phyloP scores from a whole-genome alignment of 805 yeast species.

The Cyberlindnera sargentensis region DNA sequence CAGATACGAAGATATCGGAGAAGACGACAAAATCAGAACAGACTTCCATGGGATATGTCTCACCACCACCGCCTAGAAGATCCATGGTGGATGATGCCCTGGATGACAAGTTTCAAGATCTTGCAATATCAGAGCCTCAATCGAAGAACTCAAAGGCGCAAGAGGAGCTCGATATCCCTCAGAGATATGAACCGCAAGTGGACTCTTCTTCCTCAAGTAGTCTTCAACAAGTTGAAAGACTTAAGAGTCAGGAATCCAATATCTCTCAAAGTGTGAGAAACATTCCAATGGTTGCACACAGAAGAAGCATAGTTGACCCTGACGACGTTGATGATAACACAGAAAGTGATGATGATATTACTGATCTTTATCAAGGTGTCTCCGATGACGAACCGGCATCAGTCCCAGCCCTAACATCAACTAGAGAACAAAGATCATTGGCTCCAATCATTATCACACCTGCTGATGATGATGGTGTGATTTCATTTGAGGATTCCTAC shows the following conservation, averaged over 20 bases:
- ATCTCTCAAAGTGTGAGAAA: constrained; percentile 14
- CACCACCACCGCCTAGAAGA: not conserved
- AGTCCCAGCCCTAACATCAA: not conserved
- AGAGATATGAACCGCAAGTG: constrained; percentile 1
- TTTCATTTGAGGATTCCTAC: constrained; percentile 16
- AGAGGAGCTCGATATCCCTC: constrained; percentile 4
- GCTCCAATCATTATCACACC: constrained; percentile 1
- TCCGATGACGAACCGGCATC: not conserved
- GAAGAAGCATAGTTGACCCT: constrained; percentile 22
- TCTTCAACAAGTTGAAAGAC: not conserved
- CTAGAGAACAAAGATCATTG: not conserved
- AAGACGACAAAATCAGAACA: not conserved
- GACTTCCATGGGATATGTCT: too few relatives aligned
- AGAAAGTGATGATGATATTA: constrained; percentile 25
- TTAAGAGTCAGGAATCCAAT: not conserved
- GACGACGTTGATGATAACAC: constrained; percentile 21
- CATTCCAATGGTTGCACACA: constrained; percentile 28
- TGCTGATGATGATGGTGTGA: constrained; percentile 6
- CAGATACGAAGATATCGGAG: not conserved
- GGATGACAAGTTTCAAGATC: not conserved
- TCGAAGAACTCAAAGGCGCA: constrained; percentile 1
- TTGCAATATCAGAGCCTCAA: not conserved
- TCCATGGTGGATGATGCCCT: constrained; percentile 1
- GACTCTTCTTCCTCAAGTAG: not conserved
- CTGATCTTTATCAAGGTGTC: constrained; percentile 17